Conservation (phyloP, 2,329 filamentous ascomycete genomes). For the Apiospora koreana region DNA sequence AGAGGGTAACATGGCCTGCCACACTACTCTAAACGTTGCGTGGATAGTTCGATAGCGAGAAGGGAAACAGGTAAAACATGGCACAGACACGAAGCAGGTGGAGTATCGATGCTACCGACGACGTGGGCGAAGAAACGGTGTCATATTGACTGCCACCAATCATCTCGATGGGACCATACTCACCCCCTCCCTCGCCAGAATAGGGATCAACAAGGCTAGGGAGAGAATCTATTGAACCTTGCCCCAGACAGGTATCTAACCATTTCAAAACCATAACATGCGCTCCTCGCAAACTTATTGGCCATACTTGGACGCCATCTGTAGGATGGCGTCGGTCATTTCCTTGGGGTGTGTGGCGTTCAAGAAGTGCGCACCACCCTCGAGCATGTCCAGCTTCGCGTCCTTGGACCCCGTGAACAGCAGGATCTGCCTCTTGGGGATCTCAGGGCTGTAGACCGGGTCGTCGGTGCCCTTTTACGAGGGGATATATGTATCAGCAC, state of each 20-base stretch:
- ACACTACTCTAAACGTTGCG: not conserved
- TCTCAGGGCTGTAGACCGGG: constrained; percentile 39
- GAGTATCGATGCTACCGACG: not conserved
- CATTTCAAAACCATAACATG: not conserved
- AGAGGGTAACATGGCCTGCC: not conserved
- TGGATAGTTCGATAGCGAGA: not conserved
- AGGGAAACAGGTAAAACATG: not conserved
- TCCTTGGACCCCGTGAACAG: constrained; percentile 48
- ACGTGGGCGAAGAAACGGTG: not conserved
- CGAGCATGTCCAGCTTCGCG: constrained; percentile 43
- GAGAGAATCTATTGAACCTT: not conserved
- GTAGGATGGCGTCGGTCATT: constrained; percentile 41
- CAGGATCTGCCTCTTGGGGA: constrained; percentile 51
- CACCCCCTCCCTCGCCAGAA: not conserved
- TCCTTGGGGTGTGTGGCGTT: constrained; percentile 50
- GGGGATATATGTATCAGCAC: too few species aligned
- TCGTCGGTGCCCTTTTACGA: constrained; percentile 45
- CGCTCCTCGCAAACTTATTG: not conserved
- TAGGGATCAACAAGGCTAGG: not conserved
- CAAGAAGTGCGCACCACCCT: constrained; percentile 50
- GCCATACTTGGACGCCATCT: not conserved
- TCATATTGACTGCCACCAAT: not conserved
- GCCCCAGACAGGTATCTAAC: not conserved
- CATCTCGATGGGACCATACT: not conserved
- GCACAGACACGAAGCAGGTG: not conserved